A percentile compares a stretch with the other conserved stretches of the same genome.
phyloP scores from a whole-genome alignment of 257 asterid species.

The Oldenlandia corymbosa region DNA sequence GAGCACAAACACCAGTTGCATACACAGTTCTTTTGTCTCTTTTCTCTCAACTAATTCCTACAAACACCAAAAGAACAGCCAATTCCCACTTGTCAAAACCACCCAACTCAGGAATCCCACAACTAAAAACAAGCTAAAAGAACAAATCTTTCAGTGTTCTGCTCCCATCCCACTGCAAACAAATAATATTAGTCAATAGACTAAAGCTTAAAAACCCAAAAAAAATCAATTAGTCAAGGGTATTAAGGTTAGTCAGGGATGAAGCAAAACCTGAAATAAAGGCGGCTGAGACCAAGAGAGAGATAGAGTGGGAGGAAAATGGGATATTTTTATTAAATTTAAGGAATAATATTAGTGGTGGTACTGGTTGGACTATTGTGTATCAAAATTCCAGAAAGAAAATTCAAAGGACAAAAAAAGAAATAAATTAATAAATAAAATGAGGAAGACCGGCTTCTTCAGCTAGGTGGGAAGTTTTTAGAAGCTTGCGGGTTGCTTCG shows the following conservation, averaged over 20 bases:
- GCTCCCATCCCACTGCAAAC: not conserved
- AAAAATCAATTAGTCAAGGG: constrained; percentile 12
- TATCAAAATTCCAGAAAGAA: constrained; percentile 4
- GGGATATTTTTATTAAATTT: not conserved
- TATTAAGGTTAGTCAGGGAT: constrained; percentile 7
- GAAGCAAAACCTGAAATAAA: constrained; percentile 27
- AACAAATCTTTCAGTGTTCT: not conserved
- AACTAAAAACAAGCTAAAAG: constrained; percentile 4
- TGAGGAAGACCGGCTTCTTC: constrained; percentile 17
- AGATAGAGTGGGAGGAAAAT: too few species aligned
- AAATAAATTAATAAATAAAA: too few species aligned
- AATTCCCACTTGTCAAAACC: constrained; percentile 14
- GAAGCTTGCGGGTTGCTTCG: not conserved
- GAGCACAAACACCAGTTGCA: not conserved
- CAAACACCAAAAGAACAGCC: constrained; percentile 3
- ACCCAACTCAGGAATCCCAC: constrained; percentile 12
- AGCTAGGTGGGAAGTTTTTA: not conserved
- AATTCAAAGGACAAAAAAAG: constrained; percentile 1
- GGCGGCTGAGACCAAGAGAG: constrained; percentile 19
- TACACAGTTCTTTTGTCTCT: not conserved
- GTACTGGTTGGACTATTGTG: not conserved
- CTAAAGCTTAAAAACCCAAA: too few species aligned
- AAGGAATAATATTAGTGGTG: not conserved
- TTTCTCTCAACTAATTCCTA: constrained; percentile 12
- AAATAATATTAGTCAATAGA: not conserved